phyloP scores from a whole-genome alignment of 2,329 filamentous ascomycete genomes.

The Calycina marina region DNA sequence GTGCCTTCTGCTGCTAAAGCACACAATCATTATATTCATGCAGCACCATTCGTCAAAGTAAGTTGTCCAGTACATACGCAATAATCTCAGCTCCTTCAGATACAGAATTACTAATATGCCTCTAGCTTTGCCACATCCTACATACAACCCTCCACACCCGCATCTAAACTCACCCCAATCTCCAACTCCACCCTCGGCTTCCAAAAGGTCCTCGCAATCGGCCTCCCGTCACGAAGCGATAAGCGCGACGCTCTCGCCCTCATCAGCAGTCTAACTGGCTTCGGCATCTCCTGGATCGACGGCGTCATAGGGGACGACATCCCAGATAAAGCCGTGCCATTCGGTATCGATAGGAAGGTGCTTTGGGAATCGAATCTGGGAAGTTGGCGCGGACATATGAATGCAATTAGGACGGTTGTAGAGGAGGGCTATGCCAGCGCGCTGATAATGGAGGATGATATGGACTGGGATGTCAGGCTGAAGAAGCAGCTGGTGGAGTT shows the following conservation, averaged over 20 bases:
- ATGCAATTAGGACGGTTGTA: slow-evolving; percentile 18
- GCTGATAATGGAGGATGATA: slow-evolving; percentile 28
- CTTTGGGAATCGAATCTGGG: slow-evolving; percentile 21
- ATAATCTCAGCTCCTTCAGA: too few relatives aligned
- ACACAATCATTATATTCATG: too few relatives aligned
- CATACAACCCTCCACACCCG: too few relatives aligned
- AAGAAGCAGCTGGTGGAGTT: slow-evolving; percentile 11
- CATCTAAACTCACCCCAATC: background rate
- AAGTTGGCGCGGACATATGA: slow-evolving; percentile 27
- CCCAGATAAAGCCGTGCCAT: background rate
- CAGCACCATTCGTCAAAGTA: too few relatives aligned
- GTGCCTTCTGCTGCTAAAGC: too few relatives aligned
- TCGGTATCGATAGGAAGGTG: background rate
- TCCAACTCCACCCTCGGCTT: slow-evolving; percentile 4
- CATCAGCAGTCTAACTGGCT: slow-evolving; percentile 6
- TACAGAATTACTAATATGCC: too few relatives aligned
- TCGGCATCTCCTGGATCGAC: slow-evolving; percentile 10
- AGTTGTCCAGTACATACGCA: too few relatives aligned
- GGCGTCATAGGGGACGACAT: slow-evolving; percentile 4
- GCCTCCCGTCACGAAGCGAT: slow-evolving; percentile 11
- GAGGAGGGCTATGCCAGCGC: slow-evolving; percentile 21
- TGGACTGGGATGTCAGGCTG: slow-evolving; percentile 27
- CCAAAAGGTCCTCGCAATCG: slow-evolving; percentile 12
- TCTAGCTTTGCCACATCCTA: too few relatives aligned
- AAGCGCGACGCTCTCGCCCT: slow-evolving; percentile 10